These are phyloP conservation scores for Lignosus rhinocerotis DNA, from an alignment of 1,284 basidiomycete genomes.

Conservation along the genomic window DNA sequence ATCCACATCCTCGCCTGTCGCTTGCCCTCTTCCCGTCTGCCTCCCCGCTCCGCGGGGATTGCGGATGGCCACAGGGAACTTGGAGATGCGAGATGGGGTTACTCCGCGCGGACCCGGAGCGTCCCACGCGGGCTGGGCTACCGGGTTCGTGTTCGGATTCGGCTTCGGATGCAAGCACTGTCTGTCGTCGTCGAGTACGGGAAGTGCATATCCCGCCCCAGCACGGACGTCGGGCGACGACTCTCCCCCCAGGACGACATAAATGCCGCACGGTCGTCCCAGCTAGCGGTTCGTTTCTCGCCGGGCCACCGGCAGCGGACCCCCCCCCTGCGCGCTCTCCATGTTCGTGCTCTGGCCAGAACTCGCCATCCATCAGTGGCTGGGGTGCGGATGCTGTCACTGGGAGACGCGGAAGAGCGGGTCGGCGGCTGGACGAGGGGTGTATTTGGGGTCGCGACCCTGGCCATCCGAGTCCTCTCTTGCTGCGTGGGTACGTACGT, in stretches of 20 bases:
- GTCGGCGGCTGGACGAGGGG: not conserved
- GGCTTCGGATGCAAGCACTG: not conserved
- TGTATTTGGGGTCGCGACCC: constrained; percentile 7
- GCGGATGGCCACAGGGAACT: not conserved
- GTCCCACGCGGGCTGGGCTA: constrained; percentile 2
- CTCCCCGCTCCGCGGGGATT: no score
- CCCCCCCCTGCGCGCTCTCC: no score
- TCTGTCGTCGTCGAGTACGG: not conserved
- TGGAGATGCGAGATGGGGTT: not conserved
- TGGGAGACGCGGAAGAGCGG: not conserved
- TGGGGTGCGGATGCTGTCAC: not conserved
- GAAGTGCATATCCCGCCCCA: not conserved
- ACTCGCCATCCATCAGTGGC: no score
- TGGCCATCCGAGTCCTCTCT: not conserved
- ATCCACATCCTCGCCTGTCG: no score
- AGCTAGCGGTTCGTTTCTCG: not conserved
- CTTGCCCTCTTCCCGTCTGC: no score
- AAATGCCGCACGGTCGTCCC: not conserved
- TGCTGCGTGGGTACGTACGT: not conserved
- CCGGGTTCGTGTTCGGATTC: not conserved
- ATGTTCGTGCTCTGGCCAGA: no score
- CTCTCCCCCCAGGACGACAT: not conserved
- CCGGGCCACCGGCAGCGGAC: not conserved
- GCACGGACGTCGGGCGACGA: not conserved
- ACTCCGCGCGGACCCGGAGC: constrained; percentile 5